Base-by-base conservation (phyloP, 2,329 filamentous ascomycete genomes). In the Fusarium abutilonis region DNA sequence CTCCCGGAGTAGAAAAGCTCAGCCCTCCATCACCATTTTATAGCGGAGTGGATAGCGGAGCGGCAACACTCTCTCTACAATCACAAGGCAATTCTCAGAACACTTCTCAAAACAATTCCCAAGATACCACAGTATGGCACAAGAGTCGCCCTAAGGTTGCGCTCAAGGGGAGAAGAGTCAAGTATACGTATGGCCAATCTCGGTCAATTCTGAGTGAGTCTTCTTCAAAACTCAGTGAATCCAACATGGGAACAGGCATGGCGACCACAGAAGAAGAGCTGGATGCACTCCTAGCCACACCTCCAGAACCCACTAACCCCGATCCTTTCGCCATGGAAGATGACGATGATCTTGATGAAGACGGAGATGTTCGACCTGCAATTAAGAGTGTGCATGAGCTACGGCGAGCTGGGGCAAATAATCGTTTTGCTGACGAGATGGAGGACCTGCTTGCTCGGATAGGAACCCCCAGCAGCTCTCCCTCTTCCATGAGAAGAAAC, bases 311-410 rank as follows among this genome's bases (percentile, higher is more conserved):
- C 26, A 58, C 55, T 28, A 69, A 67, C 10, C 59, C 68, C 2
- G 66, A 68, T 15, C 64, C 64, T 7, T 73, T 73, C 32, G 64
- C 65, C 21, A 62, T 69, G 35, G 63, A 68, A 9, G 63, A 67
- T n/a, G 73, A 73, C 10, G 69, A 73, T 14, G 70, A 71, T 6
- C 56, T 63, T 15, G 81, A 82, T 6, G 71, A 73, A 13, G 77
- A 79, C 2, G 76, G 78, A 19, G 77, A 79, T 14, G 66, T 76
- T 17, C 80, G 79, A 41, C 79, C 81, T 15, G 82, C 83, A 26
- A 85, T 89, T 42, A 81, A 83, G 55, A 87, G 85, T 63, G 83
- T 89, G 15, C 87, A 90, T 69, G 87, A 89, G 69, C 74, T 90
- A 38, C 81, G 86, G 47, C 84, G 88, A 57, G 86, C 87, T 5